These are phyloP conservation scores for Alternaria conjuncta DNA, from an alignment of 2,329 filamentous ascomycete genomes.

Conservation along the genomic window DNA sequence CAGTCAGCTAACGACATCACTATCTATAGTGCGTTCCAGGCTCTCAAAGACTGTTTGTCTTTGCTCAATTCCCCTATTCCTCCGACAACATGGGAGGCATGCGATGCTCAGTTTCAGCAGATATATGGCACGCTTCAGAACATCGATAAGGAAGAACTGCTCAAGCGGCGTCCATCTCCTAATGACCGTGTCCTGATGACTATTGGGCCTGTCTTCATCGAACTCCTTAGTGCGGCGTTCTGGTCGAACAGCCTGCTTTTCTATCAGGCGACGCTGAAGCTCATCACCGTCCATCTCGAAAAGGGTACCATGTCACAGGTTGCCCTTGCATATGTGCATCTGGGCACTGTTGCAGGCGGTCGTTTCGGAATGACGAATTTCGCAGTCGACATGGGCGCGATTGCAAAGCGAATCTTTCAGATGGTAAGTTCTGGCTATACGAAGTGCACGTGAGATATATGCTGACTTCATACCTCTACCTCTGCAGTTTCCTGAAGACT, in stretches of 20 bases:
- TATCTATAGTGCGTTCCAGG: conserved; percentile 64
- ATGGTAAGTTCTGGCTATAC: conserved; percentile 33
- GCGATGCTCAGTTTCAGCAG: conserved; percentile 74
- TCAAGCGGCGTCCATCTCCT: conserved; percentile 42
- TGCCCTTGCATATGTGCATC: conserved; percentile 70
- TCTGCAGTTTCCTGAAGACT: conserved; percentile 53
- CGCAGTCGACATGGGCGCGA: conserved; percentile 68
- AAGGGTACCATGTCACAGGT: conserved; percentile 72
- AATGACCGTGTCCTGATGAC: conserved; percentile 65
- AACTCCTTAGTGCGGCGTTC: conserved; percentile 73
- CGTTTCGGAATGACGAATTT: conserved; percentile 75
- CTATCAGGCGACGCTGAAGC: conserved; percentile 71
- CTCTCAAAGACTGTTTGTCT: conserved; percentile 70
- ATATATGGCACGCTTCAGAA: conserved; percentile 38
- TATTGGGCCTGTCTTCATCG: conserved; percentile 72
- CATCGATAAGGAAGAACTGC: conserved; percentile 60
- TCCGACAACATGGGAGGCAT: conserved; percentile 73
- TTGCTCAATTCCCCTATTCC: conserved; percentile 71
- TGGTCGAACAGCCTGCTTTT: conserved; percentile 77
- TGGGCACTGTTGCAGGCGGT: conserved; percentile 70
- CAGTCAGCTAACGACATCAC: background rate
- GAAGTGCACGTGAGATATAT: background rate
- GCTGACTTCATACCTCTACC: background rate
- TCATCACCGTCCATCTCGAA: conserved; percentile 70
- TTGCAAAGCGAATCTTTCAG: conserved; percentile 69